Base-by-base conservation (phyloP, 2,329 filamentous ascomycete species). In the Arthrobotrys iridis region DNA sequence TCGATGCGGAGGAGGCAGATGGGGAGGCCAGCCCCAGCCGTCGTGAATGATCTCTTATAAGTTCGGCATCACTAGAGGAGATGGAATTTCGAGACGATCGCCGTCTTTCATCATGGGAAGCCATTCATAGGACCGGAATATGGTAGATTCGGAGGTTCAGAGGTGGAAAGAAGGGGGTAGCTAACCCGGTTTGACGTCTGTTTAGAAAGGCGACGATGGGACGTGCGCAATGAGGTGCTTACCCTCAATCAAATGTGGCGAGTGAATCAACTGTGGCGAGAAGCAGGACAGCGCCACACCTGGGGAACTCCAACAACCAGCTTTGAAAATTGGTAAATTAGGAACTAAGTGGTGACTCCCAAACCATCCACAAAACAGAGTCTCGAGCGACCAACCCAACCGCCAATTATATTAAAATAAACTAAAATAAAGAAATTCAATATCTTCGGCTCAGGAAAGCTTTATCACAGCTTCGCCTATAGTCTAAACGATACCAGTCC, bases 1-100 rank as follows among this genome's bases (percentile, higher is more conserved):
- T 83, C 15, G 77, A 76, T 5, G 70, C 43, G 46, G 75, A 77
- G 48, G 68, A 75, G 7, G 70, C 43, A n/a, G 75, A 77, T 10
- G 68, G 63, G 30, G 71, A 68, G 3, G 63, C 63, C 4, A 75
- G 13, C 24, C 71, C 71, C 13, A 75, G 48, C 18, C 71, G 71
- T 26, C 71, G 71, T 22, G 71, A 75, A 13, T 75, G 71, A 26
- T 75, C 60, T 52, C 71, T 52, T 57, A 75, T 75, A 11, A 75
- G 30, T 40, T 75, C 71, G n/a, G 71, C 71, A 50, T 75, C 71
- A 26, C 58, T 68, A 3, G 71, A 75, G 4, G 71, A 75, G 28
- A 75, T 68, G 28, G 71, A 67, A 45, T 63, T 64, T 15, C 71
- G 71, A 15, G 71, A 68, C 11, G 57, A 59, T 30, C 58, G 63